These are phyloP conservation scores for Teratosphaeria pseudoeucalypti DNA, from an alignment of 2,329 filamentous ascomycete genomes.

Conservation along the genomic window DNA sequence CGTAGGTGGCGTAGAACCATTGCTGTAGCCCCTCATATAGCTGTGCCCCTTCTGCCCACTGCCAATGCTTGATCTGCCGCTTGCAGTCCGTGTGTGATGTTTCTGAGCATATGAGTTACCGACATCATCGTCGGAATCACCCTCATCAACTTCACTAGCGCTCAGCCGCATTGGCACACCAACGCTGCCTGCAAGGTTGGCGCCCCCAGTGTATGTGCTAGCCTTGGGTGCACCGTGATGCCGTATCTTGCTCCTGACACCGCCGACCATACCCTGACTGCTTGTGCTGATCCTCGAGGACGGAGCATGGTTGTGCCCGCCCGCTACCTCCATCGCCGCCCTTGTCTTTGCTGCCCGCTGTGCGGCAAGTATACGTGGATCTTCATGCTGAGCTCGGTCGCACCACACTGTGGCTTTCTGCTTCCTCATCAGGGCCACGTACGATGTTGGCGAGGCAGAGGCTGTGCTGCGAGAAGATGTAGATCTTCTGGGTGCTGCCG, in stretches of 20 bases:
- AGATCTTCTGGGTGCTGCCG: slow-evolving; percentile 53
- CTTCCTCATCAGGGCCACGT: slow-evolving; percentile 89
- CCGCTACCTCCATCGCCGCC: slow-evolving; percentile 73
- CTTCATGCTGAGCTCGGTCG: slow-evolving; percentile 84
- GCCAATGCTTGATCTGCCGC: slow-evolving; percentile 56
- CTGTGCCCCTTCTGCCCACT: slow-evolving; percentile 33
- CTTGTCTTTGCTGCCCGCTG: slow-evolving; percentile 80
- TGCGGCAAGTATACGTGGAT: slow-evolving; percentile 70
- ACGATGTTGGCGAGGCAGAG: slow-evolving; percentile 55
- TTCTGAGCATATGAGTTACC: slow-evolving; percentile 28
- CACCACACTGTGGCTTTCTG: slow-evolving; percentile 99
- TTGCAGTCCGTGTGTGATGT: slow-evolving; percentile 61
- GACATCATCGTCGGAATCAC: slow-evolving; percentile 54
- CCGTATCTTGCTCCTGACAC: slow-evolving; percentile 73
- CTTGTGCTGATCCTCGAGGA: slow-evolving; percentile 19
- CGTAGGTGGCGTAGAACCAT: slow-evolving; percentile 44
- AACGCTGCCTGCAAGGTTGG: slow-evolving; percentile 57
- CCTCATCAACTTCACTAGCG: slow-evolving; percentile 88
- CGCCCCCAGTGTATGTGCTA: slow-evolving; percentile 62
- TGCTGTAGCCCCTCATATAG: slow-evolving; percentile 28
- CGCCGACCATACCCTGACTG: slow-evolving; percentile 29
- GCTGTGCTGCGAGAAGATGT: slow-evolving; percentile 63
- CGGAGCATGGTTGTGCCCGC: slow-evolving; percentile 35
- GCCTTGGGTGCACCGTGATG: slow-evolving; percentile 75
- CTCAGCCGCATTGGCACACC: slow-evolving; percentile 86